These are phyloP conservation scores for Trichoderma virens DNA, from an alignment of 495 filamentous ascomycete genomes.

Conservation along the genomic window DNA sequence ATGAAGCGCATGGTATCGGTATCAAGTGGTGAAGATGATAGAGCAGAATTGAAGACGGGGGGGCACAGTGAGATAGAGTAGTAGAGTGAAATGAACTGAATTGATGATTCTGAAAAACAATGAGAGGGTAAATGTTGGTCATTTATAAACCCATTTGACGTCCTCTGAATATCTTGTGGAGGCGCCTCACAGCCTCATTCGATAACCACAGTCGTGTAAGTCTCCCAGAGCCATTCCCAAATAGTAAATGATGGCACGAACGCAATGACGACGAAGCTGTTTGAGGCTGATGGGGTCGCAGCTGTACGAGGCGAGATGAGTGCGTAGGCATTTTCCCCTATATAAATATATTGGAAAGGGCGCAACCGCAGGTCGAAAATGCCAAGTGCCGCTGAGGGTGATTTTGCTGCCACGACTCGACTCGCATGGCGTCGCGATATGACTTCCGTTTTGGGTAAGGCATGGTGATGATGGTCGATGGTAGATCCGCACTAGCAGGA, in stretches of 20 bases:
- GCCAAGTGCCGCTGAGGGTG: background rate
- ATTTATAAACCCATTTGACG: background rate
- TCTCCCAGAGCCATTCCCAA: background rate
- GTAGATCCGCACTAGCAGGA: constrained; percentile 5
- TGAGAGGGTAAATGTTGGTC: background rate
- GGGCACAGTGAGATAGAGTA: background rate
- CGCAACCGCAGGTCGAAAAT: background rate
- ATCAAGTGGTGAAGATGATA: background rate
- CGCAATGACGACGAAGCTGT: background rate
- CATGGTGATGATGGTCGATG: background rate
- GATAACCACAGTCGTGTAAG: background rate
- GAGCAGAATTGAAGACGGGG: background rate
- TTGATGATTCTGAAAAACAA: no score
- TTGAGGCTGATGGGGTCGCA: background rate
- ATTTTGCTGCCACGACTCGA: background rate
- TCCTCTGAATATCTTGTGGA: background rate
- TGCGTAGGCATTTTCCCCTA: background rate
- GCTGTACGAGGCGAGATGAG: background rate
- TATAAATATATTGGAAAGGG: background rate
- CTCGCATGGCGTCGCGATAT: background rate
- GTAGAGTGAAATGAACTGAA: background rate
- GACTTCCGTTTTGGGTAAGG: constrained; percentile 1
- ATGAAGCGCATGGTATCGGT: background rate
- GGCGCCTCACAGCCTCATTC: background rate
- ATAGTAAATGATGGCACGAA: background rate